Base-by-base conservation (phyloP, 2,329 filamentous ascomycete genomes). In the Colletotrichum salicis region DNA sequence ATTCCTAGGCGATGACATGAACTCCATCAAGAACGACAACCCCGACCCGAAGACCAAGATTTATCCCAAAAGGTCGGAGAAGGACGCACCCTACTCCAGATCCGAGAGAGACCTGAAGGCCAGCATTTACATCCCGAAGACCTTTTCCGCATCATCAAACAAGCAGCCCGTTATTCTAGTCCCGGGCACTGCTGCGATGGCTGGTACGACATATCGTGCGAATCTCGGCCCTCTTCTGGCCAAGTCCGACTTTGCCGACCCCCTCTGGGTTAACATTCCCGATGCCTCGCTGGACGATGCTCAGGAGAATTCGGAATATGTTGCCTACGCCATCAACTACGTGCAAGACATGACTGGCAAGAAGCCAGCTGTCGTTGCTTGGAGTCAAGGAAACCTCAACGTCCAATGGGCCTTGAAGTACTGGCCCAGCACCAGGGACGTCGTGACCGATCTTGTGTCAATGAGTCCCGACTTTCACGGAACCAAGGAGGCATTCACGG, bases 241-340 rank as follows among this genome's bases (percentile, higher is more conserved):
- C 3, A 79, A 80, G 31, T 80, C 81, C 1, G 73, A 76, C 31
- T 83, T 83, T 66, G 85, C 81, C 13, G 86, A 89, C 70, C 83
- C 86, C 0, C 83, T 89, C 15, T 90, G 87, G 85, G 79, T 90
- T n/a, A 90, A 90, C 75, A 82, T 90, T 13, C 87, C 88, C 0
- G 78, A 79, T 1, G 80, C 81, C 45, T 80, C 86, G 52, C 79
- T 88, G 13, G 78, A 74, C 31, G 87, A 90, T 66, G 83, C 82
- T 0, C 88, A 89, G 73, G 73, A 79, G 24, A 89, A 86, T 71
- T 78, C 86, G 10, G 88, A 90, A 76, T 89, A 87, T 74, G 84
- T 88, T 45, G 86, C 87, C 2, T 89, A 90, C 76, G 87, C 88
- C 7, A 86, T 90, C 71, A 87, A 90, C 78, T 90, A 90, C 78